Evolutionary conservation across 1,284 basidiomycete species (phyloP), one percentile per base, ranked within the genome.

Genomic region (Athelia sp.): DNA sequence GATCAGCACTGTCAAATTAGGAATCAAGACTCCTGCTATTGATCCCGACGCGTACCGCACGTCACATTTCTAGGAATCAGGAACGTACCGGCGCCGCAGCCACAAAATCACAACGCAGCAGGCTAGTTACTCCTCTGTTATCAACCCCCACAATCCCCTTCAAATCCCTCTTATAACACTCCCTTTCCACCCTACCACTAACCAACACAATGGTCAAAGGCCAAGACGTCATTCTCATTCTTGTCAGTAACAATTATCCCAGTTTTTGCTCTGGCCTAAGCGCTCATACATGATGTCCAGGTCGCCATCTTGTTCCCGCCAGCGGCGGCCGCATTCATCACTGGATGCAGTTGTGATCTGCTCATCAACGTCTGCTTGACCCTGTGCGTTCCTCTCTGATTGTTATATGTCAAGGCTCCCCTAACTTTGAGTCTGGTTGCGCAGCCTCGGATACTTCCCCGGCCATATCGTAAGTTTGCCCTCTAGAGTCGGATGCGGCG

Each of bases 291-390:
- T 44, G 10, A 21, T 40, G 36, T 26, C 19, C 52, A 88, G 81
- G 81, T 91, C 50, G 86, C 91, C 15, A 90, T 96, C 63, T 56
- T 87, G 40, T 84, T 85, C 62, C 84, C 84, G 2, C 83, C 83
- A 8, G 83, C 81, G 1, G 81, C 87, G 0, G 88, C 82, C 8
- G 79, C 72, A 1, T 82, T 91, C 61, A 73, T 92, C 55, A 82
- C 87, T 1, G 89, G 89, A 21, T 91, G 87, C 66, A 76, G 78
- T 50, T 89, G 85, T 61, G 88, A 91, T 65, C 72, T 91, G 35
- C 74, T 91, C 55, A 90, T 93, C 71, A 91, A 89, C 70, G 79
- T 91, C 52, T 67, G 77, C 50, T 67, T 92, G 58, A 92, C 89
- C 0, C 66, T 85, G 80, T 86, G 62, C 50, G 81, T 66, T 31